A percentile compares a stretch with the other conserved stretches of the same genome.
phyloP scores from a whole-genome alignment of 768 basidiomycete genomes.

The Suillus weaverae region DNA sequence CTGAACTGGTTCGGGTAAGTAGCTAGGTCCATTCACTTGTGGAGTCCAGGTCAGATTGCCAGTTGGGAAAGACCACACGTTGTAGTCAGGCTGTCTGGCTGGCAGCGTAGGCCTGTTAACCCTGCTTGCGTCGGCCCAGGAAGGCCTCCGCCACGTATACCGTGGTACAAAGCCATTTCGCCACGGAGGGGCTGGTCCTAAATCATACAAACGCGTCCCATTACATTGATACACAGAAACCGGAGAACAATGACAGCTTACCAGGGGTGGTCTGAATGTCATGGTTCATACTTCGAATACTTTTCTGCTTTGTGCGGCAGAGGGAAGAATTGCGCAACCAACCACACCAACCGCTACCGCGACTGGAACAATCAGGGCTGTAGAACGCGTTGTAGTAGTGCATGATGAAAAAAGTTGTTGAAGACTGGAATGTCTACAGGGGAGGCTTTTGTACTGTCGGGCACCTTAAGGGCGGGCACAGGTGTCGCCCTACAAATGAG shows the following conservation, averaged over 20 bases:
- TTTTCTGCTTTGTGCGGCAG: background rate
- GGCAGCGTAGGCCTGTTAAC: slow-evolving; percentile 9
- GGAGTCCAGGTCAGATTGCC: slow-evolving; percentile 30
- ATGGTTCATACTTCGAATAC: slow-evolving; percentile 16
- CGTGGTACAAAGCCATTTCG: slow-evolving; percentile 2
- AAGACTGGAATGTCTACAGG: background rate
- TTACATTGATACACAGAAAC: background rate
- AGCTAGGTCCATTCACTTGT: slow-evolving; percentile 17
- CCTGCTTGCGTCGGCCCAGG: background rate
- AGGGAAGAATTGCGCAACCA: background rate
- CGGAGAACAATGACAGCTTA: slow-evolving; percentile 6
- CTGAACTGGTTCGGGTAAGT: slow-evolving; percentile 6
- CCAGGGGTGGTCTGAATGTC: slow-evolving; percentile 20
- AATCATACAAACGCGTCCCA: slow-evolving; percentile 5
- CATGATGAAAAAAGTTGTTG: background rate
- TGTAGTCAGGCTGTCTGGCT: slow-evolving; percentile 21
- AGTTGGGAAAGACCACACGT: slow-evolving; percentile 24
- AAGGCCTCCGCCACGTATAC: background rate
- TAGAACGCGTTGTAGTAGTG: background rate
- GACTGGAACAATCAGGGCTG: background rate
- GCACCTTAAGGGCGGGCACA: background rate
- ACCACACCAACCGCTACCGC: background rate
- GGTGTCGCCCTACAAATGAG: background rate
- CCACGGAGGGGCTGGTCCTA: slow-evolving; percentile 1
- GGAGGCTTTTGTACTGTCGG: background rate